phyloP scores from a whole-genome alignment of 2,329 filamentous ascomycete genomes.

The Arthrinium puccinioides region DNA sequence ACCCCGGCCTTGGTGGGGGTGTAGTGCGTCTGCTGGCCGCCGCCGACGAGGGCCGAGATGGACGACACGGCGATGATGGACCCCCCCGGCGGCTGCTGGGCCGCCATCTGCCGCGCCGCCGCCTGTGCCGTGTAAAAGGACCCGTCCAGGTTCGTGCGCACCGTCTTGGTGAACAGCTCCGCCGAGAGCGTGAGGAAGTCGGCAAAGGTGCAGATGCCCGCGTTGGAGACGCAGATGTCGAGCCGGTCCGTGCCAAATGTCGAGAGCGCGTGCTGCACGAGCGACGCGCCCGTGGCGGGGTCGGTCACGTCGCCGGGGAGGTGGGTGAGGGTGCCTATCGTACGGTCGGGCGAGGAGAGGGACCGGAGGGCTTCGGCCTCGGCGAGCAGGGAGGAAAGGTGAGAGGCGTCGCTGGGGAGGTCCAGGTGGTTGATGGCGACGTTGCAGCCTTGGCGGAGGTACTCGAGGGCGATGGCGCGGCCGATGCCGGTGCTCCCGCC shows the following conservation, averaged over 20 bases:
- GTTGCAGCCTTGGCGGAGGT: conserved; percentile 67
- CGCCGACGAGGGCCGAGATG: conserved; percentile 70
- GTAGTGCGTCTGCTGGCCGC: conserved; percentile 74
- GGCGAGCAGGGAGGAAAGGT: conserved; percentile 45
- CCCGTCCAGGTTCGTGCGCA: conserved; percentile 76
- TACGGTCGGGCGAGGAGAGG: conserved; percentile 15
- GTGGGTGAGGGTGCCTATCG: conserved; percentile 51
- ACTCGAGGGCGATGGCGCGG: conserved; percentile 74
- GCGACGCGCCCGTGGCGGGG: conserved; percentile 59
- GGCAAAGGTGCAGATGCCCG: conserved; percentile 80
- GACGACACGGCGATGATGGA: conserved; percentile 72
- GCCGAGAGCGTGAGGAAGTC: conserved; percentile 72
- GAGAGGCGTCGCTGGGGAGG: conserved; percentile 39
- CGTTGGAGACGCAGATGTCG: conserved; percentile 81
- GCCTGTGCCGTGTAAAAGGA: conserved; percentile 87
- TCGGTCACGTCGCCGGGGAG: conserved; percentile 72
- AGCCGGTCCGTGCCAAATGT: conserved; percentile 51
- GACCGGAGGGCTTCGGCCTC: conserved; percentile 42
- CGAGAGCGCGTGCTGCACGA: conserved; percentile 61
- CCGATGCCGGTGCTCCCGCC: conserved; percentile 83
- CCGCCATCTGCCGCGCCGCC: conserved; percentile 74
- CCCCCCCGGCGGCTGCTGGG: conserved; percentile 55
- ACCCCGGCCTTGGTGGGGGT: conserved; percentile 85
- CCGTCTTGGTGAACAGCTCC: conserved; percentile 63
- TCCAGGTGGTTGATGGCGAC: conserved; percentile 78